These are phyloP conservation scores for Ciborinia camelliae DNA, from an alignment of 2,329 filamentous ascomycete genomes.

Conservation along the genomic window DNA sequence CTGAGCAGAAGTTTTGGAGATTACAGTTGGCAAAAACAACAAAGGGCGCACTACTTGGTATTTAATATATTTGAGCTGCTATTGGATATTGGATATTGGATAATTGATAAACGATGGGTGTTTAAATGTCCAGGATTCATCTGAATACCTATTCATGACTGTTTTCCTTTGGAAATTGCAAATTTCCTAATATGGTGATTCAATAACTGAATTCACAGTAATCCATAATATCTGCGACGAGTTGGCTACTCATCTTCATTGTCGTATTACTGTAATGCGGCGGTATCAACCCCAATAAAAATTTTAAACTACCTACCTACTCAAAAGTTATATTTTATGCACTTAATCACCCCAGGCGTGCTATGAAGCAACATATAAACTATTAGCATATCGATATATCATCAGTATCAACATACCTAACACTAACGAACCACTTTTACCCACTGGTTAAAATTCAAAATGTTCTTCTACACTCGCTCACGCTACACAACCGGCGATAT, in stretches of 20 bases:
- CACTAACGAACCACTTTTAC: no score
- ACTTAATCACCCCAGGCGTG: no score
- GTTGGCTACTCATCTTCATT: neutral
- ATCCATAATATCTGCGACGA: no score
- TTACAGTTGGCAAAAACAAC: constrained; percentile 24
- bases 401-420: no score
- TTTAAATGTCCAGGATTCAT: neutral
- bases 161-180: neutral
- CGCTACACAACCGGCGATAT: neutral
- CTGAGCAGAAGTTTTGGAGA: constrained; percentile 31
- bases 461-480: neutral
- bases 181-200: neutral
- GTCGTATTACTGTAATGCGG: no score
- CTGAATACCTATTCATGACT: neutral
- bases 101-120: neutral
- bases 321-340: neutral
- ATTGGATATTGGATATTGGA: neutral
- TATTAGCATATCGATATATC: neutral
- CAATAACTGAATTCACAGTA: neutral
- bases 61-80: neutral
- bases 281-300: neutral
- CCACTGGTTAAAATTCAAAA: neutral
- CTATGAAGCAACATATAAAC: neutral
- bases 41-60: constrained; percentile 25
- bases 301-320: no score